Evolutionary conservation across 2,329 filamentous ascomycete genomes (phyloP).

Genomic region (Hirsutella rhossiliensis): DNA sequence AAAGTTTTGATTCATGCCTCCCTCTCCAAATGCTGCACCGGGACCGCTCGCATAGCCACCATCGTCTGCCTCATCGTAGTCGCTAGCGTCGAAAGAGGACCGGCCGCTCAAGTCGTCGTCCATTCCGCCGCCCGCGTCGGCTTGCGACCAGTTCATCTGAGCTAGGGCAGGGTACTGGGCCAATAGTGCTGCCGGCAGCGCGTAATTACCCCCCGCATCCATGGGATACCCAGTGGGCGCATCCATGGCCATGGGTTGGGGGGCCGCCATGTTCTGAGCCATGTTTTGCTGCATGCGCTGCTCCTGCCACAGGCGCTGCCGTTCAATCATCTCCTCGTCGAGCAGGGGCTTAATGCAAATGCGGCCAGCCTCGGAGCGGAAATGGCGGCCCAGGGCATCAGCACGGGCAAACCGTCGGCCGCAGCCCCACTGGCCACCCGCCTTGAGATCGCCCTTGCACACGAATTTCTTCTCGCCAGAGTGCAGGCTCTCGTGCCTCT

Average conservation of each 20-base stretch:
- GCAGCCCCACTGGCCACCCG: slow-evolving; percentile 80
- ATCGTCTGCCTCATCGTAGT: slow-evolving; percentile 64
- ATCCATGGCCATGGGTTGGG: slow-evolving; percentile 46
- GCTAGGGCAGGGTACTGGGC: slow-evolving; percentile 92
- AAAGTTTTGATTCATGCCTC: slow-evolving; percentile 41
- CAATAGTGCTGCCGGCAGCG: slow-evolving; percentile 75
- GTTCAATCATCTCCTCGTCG: slow-evolving; percentile 81
- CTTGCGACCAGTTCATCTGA: slow-evolving; percentile 66
- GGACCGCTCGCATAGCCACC: slow-evolving; percentile 54
- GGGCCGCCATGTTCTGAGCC: slow-evolving; percentile 45
- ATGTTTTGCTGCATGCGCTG: slow-evolving; percentile 56
- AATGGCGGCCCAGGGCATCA: slow-evolving; percentile 87
- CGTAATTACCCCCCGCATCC: slow-evolving; percentile 45
- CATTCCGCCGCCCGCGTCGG: slow-evolving; percentile 55
- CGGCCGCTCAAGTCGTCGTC: slow-evolving; percentile 69
- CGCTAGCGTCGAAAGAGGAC: slow-evolving; percentile 72
- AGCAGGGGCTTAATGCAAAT: slow-evolving; percentile 96
- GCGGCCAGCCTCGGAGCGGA: slow-evolving; percentile 86
- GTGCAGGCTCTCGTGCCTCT: slow-evolving; percentile 91
- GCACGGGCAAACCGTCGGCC: slow-evolving; percentile 87
- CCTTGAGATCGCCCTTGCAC: slow-evolving; percentile 82
- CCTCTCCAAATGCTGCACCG: slow-evolving; percentile 46
- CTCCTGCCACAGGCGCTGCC: slow-evolving; percentile 64
- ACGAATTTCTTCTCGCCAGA: slow-evolving; percentile 98
- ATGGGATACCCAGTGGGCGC: slow-evolving; percentile 45